These are phyloP conservation scores for Glebionis coronaria DNA, from an alignment of 129 eudicot genomes.

Conservation along the genomic window DNA sequence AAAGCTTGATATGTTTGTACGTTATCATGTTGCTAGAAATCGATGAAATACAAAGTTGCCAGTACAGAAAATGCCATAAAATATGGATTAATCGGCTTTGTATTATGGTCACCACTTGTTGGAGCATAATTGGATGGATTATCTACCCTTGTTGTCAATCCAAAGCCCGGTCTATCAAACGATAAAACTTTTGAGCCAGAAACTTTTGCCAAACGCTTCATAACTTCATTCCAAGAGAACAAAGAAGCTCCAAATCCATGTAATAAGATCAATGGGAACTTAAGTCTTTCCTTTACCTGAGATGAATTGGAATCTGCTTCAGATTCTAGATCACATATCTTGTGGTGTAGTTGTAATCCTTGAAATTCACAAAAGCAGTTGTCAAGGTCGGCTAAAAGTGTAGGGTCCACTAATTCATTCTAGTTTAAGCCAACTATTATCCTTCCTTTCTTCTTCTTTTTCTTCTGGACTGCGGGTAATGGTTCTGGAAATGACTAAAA, in stretches of 20 bases:
- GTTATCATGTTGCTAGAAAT: slow-evolving; percentile 18
- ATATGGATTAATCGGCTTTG: slow-evolving; percentile 72
- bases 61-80: slow-evolving; percentile 74
- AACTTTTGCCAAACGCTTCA: slow-evolving; percentile 63
- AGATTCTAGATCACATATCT: slow-evolving; percentile 54
- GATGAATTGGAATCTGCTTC: slow-evolving; percentile 37
- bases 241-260: slow-evolving; percentile 97
- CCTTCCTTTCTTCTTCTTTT: slow-evolving; percentile 44
- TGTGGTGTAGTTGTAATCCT: slow-evolving; percentile 84
- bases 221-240: slow-evolving; percentile 79
- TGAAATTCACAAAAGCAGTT: slow-evolving; percentile 88
- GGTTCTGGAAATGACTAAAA: slow-evolving; percentile 48
- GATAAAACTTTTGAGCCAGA: slow-evolving; percentile 70
- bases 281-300: slow-evolving; percentile 25
- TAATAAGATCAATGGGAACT: slow-evolving; percentile 64
- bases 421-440: slow-evolving; percentile 72
- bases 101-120: slow-evolving; percentile 33
- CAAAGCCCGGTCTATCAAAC: slow-evolving; percentile 98
- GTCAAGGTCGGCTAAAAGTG: slow-evolving; percentile 71
- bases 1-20: too few relatives aligned
- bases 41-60: slow-evolving; percentile 75
- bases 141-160: slow-evolving; percentile 75
- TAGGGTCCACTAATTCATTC: slow-evolving; percentile 73
- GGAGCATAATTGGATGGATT: slow-evolving; percentile 27
- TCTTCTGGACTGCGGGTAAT: slow-evolving; percentile 34